Evolutionary conservation across 2,329 filamentous ascomycete species (phyloP), one percentile per base, ranked within the genome.

Genomic region (Trichoderma brevicompactum): DNA sequence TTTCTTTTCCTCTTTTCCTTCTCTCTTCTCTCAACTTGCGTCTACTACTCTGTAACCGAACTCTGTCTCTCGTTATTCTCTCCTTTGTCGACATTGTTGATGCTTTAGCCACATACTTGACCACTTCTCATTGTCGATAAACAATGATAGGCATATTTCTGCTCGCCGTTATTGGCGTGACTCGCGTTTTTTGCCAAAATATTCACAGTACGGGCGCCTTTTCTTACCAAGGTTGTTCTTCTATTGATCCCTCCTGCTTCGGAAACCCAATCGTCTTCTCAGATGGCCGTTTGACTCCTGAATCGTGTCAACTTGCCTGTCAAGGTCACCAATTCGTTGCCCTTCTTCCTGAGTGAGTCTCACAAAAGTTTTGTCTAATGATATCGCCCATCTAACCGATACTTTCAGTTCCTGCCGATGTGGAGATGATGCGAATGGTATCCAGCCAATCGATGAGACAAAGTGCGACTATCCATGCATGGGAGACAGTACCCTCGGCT

Each of bases 361-460:
- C 19, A 7, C 8, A 19, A 5, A 28, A 8, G 9, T 44, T 10
- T 4, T 17, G n/a, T 7, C 15, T 40, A 1, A 15, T 3, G 8
- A 2, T 32, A 5, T 13, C 13, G 3, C 15, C 40, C n/a, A 17
- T 67, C 44, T 49, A 9, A 7, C 40, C 1, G 1, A 7, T 7
- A 34, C 40, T 19, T n/a, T 1, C 41, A 79, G 77, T 66, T 72
- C 71, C 13, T 79, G 77, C 19, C 76, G 72, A 54, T 79, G 77
- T 56, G 76, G 76, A 58, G 72, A 78, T 56, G 71, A 78, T 65
- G 43, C 65, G 23, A 69, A 69, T 2, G 74, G 71, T 2, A 69
- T 78, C 61, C 71, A 67, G 10, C 46, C 70, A 7, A 59, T 73
- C 41, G 70, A 76, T 19, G 74, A 77, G 54, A 67, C 60, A 34